Evolutionary conservation across 768 basidiomycete genomes (phyloP).

Genomic region (Naematelia encephala): DNA sequence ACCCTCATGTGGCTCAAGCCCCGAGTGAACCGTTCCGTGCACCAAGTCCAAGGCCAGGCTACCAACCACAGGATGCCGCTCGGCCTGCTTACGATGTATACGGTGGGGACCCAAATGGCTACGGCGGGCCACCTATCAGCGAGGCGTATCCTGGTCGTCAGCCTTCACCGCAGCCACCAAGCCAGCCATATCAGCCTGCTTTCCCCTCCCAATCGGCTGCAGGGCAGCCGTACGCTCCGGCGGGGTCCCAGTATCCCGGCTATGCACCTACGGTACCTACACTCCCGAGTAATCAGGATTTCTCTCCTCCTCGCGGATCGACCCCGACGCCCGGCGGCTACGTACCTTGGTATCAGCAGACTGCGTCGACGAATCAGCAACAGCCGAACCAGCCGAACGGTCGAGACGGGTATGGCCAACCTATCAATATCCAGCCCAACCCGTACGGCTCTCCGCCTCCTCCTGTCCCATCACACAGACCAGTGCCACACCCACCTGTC

Average conservation of each 20-base stretch:
- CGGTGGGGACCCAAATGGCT: slow-evolving; percentile 1
- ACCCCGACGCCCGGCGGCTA: slow-evolving; percentile 18
- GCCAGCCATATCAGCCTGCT: neutral
- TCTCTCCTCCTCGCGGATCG: slow-evolving; percentile 13
- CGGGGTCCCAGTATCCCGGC: neutral
- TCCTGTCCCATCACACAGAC: slow-evolving; percentile 20
- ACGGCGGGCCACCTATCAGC: slow-evolving; percentile 2
- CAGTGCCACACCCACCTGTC: slow-evolving; percentile 22
- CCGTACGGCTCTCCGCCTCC: slow-evolving; percentile 17
- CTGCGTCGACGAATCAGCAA: slow-evolving; percentile 14
- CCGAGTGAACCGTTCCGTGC: slow-evolving; percentile 13
- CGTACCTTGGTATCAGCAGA: slow-evolving; percentile 47
- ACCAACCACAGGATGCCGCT: neutral
- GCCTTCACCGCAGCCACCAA: neutral
- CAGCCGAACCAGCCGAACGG: neutral
- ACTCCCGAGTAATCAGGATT: neutral
- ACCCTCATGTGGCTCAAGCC: slow-evolving; percentile 16
- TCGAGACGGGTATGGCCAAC: neutral
- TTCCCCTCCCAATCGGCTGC: neutral
- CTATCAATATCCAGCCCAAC: neutral
- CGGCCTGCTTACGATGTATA: neutral
- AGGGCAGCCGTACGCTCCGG: neutral
- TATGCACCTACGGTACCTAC: neutral
- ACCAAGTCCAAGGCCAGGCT: slow-evolving; percentile 18
- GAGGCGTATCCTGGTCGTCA: slow-evolving; percentile 5